Evolutionary conservation across 2,329 filamentous ascomycete species (phyloP), one percentile per base, ranked within the genome.

Genomic region (Emydomyces testavorans): DNA sequence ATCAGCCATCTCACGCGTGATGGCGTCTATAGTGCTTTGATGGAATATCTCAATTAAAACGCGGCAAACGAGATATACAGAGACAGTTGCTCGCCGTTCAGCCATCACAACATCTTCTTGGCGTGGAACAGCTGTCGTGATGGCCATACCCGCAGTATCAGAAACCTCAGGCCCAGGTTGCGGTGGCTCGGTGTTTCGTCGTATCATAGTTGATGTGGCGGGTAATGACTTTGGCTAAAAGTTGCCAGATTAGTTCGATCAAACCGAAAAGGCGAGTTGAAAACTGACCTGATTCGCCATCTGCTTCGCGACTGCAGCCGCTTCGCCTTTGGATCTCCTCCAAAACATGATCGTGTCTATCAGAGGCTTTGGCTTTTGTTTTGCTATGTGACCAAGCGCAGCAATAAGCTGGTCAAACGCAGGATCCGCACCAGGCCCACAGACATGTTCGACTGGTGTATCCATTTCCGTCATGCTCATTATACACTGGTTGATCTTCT

Each of bases 281-380:
- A 21, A 44, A 48, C 57, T 46, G 58, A 66, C 61, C 51, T 60
- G 62, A 46, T 52, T 60, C 56, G 42, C 55, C 50, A 58, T 58
- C 40, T 71, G 68, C 45, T 71, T 70, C 23, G 83, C 82, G 53
- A 82, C 78, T 56, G 79, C 82, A 23, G 89, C 88, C 18, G 83
- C 80, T 65, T 96, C 90, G 54, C 88, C 94, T 70, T 96, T 96
- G 54, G 80, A 85, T 66, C 95, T 96, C 48, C 92, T 81, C 92
- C 92, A 98, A 26, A 94, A 77, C 86, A 98, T 98, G 64, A 98
- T 88, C 16, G 86, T 89, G 65, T 98, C 92, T 59, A 98, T 95
- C 44, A 98, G 69, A 4, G 88, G 85, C 62, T 94, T 96, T 4
- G 93, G 93, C 61, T 93, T 94, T 56, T 89, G 84, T 50, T 87